Evolutionary conservation across 2,329 filamentous ascomycete species (phyloP), one percentile per base, ranked within the genome.

Genomic region (Sclerotiophoma versabilis): DNA sequence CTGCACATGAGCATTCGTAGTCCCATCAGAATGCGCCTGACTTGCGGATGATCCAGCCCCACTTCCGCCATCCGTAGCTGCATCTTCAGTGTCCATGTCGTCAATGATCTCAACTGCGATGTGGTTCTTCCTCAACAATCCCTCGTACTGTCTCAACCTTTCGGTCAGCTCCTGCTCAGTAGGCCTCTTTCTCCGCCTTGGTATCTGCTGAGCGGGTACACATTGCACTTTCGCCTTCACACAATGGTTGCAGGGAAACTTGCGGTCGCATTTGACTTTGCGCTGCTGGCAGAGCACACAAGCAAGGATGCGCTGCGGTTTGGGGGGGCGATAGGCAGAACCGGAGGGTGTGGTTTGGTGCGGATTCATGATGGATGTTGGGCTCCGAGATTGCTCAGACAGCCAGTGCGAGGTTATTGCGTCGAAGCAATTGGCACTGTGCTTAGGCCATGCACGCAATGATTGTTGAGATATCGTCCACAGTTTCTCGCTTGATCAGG

Each of bases 141-240:
- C 71, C 74, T 92, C 90, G 64, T 92, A 92, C 43, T 83, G 83
- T 48, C 82, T 84, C 19, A 92, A 77, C n/a, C 87, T 84, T 6
- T 89, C 85, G 46, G 91, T 77, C 33, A 92, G 78, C 52, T 90
- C 87, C 66, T 84, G 84, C 74, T 92, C 89, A 19, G 87, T 84
- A 38, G 90, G 85, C 48, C 85, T 84, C 72, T 68, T 86, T 75
- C 66, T 85, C 79, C 69, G 86, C 78, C 68, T 85, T 77, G 65
- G 84, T 77, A 59, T 83, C 75, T 72, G 66, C 5, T 72, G 65
- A 1, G 76, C 73, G 3, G 78, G 76, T 4, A 81, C 64, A 59
- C 73, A 76, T 51, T 70, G 58, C 12, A 56, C 60, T 1, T 64
- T 57, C 20, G 63, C 50, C 37, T 65, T 74, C 23, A 53, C 58